Evolutionary conservation across 495 filamentous ascomycete genomes (phyloP).

Genomic region (Penicillium canescens): DNA sequence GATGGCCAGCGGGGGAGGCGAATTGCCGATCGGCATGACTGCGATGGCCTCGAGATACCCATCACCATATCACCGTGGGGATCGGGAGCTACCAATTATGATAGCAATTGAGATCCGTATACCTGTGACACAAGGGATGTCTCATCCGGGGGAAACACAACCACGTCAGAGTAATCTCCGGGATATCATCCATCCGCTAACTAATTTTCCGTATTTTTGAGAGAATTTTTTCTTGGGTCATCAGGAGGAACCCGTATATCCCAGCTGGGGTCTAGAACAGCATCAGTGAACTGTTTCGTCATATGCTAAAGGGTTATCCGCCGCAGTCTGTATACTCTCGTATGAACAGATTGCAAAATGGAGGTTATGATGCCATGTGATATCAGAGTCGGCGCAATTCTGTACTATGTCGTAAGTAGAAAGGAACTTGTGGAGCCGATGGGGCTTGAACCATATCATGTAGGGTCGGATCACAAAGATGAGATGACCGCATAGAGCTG

Average conservation of each 20-base stretch:
- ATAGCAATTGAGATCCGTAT: too few relatives aligned
- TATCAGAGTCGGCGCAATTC: conserved; percentile 7
- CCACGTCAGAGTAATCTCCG: background rate
- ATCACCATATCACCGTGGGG: background rate
- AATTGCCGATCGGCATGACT: conserved; percentile 4
- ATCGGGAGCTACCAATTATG: too few relatives aligned
- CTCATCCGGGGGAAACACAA: background rate
- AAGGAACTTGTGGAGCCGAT: conserved; percentile 6
- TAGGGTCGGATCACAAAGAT: conserved; percentile 1
- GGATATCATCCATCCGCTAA: background rate
- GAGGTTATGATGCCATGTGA: conserved; percentile 3
- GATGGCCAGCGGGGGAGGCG: conserved; percentile 19
- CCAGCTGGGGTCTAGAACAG: background rate
- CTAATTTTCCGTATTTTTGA: background rate
- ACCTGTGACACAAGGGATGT: background rate
- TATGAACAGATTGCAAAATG: background rate
- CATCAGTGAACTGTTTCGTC: background rate
- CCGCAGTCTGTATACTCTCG: too few relatives aligned
- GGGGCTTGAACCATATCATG: background rate
- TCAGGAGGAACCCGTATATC: background rate
- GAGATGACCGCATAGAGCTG: conserved; percentile 4
- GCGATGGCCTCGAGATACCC: background rate
- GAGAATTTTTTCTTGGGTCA: background rate
- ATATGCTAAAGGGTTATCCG: background rate
- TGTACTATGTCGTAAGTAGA: conserved; percentile 9